Evolutionary conservation across 2,329 filamentous ascomycete genomes (phyloP).

Genomic region (Aspergillus carbonarius): DNA sequence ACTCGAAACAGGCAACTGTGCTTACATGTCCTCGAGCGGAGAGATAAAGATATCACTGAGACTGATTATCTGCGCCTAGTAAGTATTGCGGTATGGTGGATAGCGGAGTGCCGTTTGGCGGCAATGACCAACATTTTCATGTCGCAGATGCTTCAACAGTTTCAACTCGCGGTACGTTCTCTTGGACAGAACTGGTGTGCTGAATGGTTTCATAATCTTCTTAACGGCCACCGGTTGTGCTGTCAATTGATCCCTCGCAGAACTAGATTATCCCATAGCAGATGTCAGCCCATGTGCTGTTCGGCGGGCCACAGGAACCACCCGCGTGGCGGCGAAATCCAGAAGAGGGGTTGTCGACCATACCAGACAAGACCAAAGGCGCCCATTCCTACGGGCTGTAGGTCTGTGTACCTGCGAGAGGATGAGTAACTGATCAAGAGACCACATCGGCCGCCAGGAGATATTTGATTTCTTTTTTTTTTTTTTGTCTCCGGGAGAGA

Average conservation of each 20-base stretch:
- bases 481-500: no score
- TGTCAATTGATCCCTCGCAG: slow-evolving; percentile 95
- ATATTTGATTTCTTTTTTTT: not conserved
- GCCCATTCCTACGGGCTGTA: slow-evolving; percentile 98
- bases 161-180: slow-evolving; percentile 97
- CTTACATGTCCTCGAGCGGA: slow-evolving; percentile 93
- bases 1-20: slow-evolving; percentile 30
- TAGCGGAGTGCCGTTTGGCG: not conserved
- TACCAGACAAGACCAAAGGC: slow-evolving; percentile 98
- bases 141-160: slow-evolving; percentile 90
- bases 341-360: slow-evolving; percentile 31
- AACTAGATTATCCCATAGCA: slow-evolving; percentile 56
- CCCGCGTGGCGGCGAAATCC: slow-evolving; percentile 8
- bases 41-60: slow-evolving; percentile 99
- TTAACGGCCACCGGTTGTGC: slow-evolving; percentile 96
- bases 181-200: slow-evolving; percentile 97
- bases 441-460: not conserved
- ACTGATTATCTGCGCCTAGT: slow-evolving; percentile 73
- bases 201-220: slow-evolving; percentile 99
- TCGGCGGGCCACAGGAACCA: not conserved
- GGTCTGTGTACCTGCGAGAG: slow-evolving; percentile 78
- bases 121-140: slow-evolving; percentile 76
- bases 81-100: slow-evolving; percentile 11
- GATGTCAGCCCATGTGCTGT: slow-evolving; percentile 14
- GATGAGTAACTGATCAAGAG: slow-evolving; percentile 23